These are phyloP conservation scores for Camellia sinensis DNA, from an alignment of 148 eudicot species.

Conservation along the genomic window DNA sequence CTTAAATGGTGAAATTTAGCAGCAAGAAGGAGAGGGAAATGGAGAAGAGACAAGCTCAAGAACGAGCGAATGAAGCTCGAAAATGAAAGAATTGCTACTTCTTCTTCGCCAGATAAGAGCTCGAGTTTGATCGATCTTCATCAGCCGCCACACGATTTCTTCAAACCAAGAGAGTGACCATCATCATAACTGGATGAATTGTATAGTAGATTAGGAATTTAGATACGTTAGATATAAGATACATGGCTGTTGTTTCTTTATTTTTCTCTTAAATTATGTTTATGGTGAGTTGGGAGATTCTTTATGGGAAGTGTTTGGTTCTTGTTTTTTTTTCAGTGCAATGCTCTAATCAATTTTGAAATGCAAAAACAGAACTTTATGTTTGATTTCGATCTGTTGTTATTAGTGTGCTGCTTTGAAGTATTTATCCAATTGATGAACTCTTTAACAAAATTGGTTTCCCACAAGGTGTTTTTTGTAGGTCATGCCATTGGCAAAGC, in stretches of 20 bases:
- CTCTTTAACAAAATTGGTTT: too few relatives aligned
- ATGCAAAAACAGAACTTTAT: too few relatives aligned
- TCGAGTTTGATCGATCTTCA: conserved; percentile 43
- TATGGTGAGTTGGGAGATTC: too few relatives aligned
- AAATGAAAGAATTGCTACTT: conserved; percentile 73
- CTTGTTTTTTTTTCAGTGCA: too few relatives aligned
- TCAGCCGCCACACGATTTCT: conserved; percentile 18
- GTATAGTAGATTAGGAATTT: conserved; percentile 1
- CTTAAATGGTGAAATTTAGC: conserved; percentile 31
- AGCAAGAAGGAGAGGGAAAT: conserved; percentile 29
- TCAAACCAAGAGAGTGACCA: conserved; percentile 29
- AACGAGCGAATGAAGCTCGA: conserved; percentile 63
- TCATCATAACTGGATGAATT: conserved; percentile 33
- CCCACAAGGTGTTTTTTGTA: too few relatives aligned
- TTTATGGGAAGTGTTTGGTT: too few relatives aligned
- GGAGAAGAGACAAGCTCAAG: conserved; percentile 64
- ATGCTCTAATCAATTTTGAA: too few relatives aligned
- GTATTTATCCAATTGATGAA: too few relatives aligned
- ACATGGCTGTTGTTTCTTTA: neutral
- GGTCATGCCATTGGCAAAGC: too few relatives aligned
- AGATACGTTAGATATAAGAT: neutral
- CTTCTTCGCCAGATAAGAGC: conserved; percentile 62
- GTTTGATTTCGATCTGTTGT: too few relatives aligned
- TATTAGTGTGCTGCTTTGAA: too few relatives aligned
- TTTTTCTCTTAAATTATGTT: too few relatives aligned